Evolutionary conservation across 345 rosid genomes (phyloP).

Genomic region (Moricandia arvensis): DNA sequence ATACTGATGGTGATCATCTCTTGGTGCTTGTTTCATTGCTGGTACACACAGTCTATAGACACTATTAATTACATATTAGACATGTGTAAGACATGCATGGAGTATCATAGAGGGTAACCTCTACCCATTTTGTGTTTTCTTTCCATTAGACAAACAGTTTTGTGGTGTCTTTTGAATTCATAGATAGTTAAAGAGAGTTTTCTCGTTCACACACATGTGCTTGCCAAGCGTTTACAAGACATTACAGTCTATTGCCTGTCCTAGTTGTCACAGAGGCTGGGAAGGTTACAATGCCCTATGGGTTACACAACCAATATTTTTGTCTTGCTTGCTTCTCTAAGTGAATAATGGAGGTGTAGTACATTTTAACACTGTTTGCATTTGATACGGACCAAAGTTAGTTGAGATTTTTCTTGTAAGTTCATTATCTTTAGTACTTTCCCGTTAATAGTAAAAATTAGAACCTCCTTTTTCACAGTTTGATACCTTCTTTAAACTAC

Average conservation of each 20-base stretch:
- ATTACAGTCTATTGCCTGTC: slow-evolving; percentile 38
- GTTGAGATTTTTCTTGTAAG: slow-evolving; percentile 19
- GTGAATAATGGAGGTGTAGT: background rate
- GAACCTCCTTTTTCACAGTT: slow-evolving; percentile 1
- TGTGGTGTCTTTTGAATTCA: slow-evolving; percentile 19
- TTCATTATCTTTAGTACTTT: slow-evolving; percentile 17
- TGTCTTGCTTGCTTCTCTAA: slow-evolving; percentile 24
- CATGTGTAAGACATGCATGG: slow-evolving; percentile 27
- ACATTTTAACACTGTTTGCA: slow-evolving; percentile 9
- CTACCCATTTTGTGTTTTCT: slow-evolving; percentile 20
- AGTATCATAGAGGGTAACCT: slow-evolving; percentile 27
- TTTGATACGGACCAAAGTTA: background rate
- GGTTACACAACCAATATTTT: slow-evolving; percentile 30
- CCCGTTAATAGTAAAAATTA: background rate
- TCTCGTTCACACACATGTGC: slow-evolving; percentile 38
- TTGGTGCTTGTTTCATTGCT: slow-evolving; percentile 19
- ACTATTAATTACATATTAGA: slow-evolving; percentile 15
- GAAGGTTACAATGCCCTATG: slow-evolving; percentile 35
- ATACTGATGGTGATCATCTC: background rate
- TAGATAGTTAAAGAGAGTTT: slow-evolving; percentile 23
- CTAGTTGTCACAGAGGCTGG: slow-evolving; percentile 44
- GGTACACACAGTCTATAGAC: background rate
- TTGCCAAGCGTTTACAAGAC: slow-evolving; percentile 38
- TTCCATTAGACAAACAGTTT: slow-evolving; percentile 27
- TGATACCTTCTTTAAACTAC: slow-evolving; percentile 9